Evolutionary conservation across 1,284 basidiomycete species (phyloP).

Genomic region (Ustilago bromivora): DNA sequence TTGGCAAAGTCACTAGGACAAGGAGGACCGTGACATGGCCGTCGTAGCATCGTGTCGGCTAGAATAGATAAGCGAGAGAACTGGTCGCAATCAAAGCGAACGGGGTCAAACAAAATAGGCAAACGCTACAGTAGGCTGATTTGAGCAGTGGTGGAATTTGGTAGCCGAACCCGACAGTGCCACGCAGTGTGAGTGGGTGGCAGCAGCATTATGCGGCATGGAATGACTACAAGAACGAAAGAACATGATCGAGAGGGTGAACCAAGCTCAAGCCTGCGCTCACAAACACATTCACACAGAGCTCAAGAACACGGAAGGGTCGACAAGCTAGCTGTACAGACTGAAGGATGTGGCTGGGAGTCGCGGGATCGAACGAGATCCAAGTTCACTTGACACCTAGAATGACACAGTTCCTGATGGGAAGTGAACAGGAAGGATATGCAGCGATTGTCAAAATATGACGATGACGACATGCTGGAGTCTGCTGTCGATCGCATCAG

Average conservation of each 20-base stretch:
- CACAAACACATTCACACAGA: neutral
- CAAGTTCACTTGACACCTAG: neutral
- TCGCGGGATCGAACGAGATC: constrained; percentile 1
- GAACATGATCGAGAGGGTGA: neutral
- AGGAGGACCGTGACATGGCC: neutral
- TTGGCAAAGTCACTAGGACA: neutral
- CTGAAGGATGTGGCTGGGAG: neutral
- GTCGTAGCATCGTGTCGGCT: neutral
- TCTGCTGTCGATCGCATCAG: constrained; percentile 1
- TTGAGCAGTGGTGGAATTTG: neutral
- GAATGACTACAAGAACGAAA: neutral
- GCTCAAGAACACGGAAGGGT: neutral
- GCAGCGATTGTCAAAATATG: neutral
- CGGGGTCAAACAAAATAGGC: neutral
- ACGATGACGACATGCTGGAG: constrained; percentile 5
- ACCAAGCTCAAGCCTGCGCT: neutral
- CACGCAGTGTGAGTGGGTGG: neutral
- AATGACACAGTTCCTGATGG: neutral
- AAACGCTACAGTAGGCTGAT: neutral
- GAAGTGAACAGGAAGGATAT: neutral
- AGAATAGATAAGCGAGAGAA: neutral
- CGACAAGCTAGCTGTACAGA: constrained; percentile 2
- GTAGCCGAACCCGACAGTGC: neutral
- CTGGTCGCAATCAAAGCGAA: neutral
- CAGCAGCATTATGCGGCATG: neutral